Evolutionary conservation across 2,329 filamentous ascomycete species (phyloP).

Genomic region (Talaromyces sp.): DNA sequence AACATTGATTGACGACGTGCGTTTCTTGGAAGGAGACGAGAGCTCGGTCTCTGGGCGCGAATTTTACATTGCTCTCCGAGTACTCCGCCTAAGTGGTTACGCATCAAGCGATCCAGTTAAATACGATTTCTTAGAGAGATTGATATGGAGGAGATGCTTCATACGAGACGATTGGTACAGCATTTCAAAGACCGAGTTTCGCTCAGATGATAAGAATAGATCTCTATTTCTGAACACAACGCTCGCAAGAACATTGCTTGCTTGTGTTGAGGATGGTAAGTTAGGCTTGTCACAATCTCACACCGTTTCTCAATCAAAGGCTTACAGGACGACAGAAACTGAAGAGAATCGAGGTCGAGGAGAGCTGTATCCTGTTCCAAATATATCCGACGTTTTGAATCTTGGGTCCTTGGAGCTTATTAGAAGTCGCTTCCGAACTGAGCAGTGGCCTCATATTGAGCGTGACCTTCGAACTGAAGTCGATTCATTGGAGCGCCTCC

Average conservation of each 20-base stretch:
- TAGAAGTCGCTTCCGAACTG: conserved; percentile 55
- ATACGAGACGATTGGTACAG: conserved; percentile 79
- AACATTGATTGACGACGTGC: conserved; percentile 67
- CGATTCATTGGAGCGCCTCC: conserved; percentile 58
- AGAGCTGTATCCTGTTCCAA: conserved; percentile 26
- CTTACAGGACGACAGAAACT: conserved; percentile 21
- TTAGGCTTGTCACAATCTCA: conserved; percentile 14
- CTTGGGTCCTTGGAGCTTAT: conserved; percentile 42
- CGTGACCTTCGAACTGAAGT: conserved; percentile 74
- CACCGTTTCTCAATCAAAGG: conserved; percentile 23
- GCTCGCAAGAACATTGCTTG: conserved; percentile 64
- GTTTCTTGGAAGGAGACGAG: conserved; percentile 46
- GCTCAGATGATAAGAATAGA: conserved; percentile 66
- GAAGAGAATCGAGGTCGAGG: conserved; percentile 19
- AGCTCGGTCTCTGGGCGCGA: conserved; percentile 54
- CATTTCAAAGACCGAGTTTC: conserved; percentile 73
- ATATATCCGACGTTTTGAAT: conserved; percentile 30
- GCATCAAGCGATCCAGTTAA: conserved; percentile 54
- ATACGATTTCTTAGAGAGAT: conserved; percentile 53
- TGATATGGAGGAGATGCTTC: conserved; percentile 87
- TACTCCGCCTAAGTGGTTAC: conserved; percentile 53
- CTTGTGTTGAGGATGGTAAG: conserved; percentile 64
- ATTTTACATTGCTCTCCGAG: conserved; percentile 71
- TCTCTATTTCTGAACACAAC: conserved; percentile 63
- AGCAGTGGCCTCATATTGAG: conserved; percentile 64